Evolutionary conservation across 768 basidiomycete species (phyloP).

Genomic region (Macrolepiota albuminosa): DNA sequence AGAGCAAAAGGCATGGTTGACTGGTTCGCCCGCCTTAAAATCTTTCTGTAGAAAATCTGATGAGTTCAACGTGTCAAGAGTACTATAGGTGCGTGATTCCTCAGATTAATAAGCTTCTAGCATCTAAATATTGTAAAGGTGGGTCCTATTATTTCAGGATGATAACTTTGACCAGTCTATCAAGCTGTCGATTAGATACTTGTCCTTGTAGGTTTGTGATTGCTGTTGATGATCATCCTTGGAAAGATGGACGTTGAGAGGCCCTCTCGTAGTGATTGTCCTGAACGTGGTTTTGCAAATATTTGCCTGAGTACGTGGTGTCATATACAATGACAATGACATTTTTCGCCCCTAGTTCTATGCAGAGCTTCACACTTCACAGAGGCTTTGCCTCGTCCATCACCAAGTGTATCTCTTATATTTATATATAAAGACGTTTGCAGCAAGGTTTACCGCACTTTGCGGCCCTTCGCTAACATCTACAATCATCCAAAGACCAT

Average conservation of each 20-base stretch:
- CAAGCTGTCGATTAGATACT: constrained; percentile 5
- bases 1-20: neutral
- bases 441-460: neutral
- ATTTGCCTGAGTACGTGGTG: constrained; percentile 4
- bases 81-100: constrained; percentile 4
- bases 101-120: neutral
- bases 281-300: constrained; percentile 7
- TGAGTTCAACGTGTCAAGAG: constrained; percentile 7
- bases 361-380: neutral
- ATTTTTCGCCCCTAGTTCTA: neutral
- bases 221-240: neutral
- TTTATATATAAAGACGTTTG: neutral
- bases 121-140: constrained; percentile 2
- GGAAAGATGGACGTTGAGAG: neutral
- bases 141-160: neutral
- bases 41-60: neutral
- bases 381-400: neutral
- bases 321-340: neutral
- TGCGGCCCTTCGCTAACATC: neutral
- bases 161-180: neutral
- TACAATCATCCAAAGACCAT: constrained; percentile 1
- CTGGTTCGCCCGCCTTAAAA: neutral
- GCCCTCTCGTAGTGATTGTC: constrained; percentile 8
- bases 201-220: constrained; percentile 10
- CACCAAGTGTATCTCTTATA: neutral